A percentile compares a stretch with the other conserved stretches of the same genome.
Evolutionary conservation across 495 filamentous ascomycete species (phyloP).

Genomic region (Lasiosphaeria hispida): DNA sequence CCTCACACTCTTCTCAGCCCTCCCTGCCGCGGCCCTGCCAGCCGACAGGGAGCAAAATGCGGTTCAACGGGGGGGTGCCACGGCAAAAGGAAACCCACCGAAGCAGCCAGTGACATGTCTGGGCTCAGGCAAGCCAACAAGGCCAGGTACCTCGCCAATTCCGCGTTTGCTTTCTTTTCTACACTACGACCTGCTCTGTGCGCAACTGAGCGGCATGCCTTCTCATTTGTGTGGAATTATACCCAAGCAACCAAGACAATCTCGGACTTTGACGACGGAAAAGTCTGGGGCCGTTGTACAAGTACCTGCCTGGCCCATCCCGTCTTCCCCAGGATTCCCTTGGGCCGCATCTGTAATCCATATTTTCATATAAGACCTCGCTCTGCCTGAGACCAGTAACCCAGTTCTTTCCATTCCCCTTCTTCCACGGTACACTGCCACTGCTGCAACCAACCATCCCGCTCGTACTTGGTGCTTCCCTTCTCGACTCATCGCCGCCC

Average conservation of each 20-base stretch:
- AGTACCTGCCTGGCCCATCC: constrained; percentile 1
- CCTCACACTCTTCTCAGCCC: not conserved
- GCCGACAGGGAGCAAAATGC: not conserved
- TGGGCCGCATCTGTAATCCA: not conserved
- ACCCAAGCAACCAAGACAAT: constrained; percentile 10
- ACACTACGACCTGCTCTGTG: constrained; percentile 8
- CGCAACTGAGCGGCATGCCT: constrained; percentile 8
- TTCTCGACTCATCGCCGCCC: not conserved
- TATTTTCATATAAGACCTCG: constrained; percentile 7
- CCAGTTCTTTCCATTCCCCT: constrained; percentile 13
- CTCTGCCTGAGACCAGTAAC: constrained; percentile 9
- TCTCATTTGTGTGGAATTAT: constrained; percentile 7
- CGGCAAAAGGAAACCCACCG: constrained; percentile 7
- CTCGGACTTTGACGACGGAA: constrained; percentile 10
- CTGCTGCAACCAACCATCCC: constrained; percentile 3
- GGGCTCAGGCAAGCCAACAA: not conserved
- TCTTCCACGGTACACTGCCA: not conserved
- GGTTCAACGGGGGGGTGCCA: not conserved
- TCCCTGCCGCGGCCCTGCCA: not conserved
- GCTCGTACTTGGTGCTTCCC: not conserved
- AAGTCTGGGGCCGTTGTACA: constrained; percentile 17
- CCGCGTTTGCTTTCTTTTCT: too few species aligned
- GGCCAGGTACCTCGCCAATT: too few species aligned
- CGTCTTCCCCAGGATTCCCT: constrained; percentile 18
- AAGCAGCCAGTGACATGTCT: constrained; percentile 13